phyloP scores from a whole-genome alignment of 1,284 basidiomycete genomes.

The Schizophyllum commune region DNA sequence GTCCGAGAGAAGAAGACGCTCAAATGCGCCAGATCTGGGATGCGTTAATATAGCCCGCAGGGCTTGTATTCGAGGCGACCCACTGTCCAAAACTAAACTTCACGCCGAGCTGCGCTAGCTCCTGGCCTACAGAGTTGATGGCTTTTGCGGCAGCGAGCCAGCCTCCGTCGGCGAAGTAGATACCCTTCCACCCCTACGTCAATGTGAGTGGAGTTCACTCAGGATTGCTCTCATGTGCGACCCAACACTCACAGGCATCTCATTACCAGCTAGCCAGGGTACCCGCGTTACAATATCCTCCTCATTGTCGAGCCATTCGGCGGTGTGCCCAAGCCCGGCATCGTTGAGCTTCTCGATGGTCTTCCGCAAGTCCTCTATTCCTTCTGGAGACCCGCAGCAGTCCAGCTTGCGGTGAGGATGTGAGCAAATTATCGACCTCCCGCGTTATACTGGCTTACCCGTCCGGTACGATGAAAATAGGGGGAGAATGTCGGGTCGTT shows the following conservation, averaged over 20 bases:
- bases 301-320: constrained; percentile 9
- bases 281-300: constrained; percentile 4
- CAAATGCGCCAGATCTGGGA: constrained; percentile 6
- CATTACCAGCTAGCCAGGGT: constrained; percentile 3
- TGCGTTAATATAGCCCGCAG: not conserved
- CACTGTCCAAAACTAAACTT: constrained; percentile 10
- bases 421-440: not conserved
- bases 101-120: constrained; percentile 4
- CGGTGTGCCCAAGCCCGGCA: constrained; percentile 6
- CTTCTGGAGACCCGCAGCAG: constrained; percentile 4
- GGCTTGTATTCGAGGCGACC: not conserved
- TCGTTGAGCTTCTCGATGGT: constrained; percentile 3
- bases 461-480: constrained; percentile 8
- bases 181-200: constrained; percentile 9
- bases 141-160: constrained; percentile 8
- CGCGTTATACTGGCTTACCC: constrained; percentile 1
- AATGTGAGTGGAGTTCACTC: not conserved
- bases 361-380: constrained; percentile 2
- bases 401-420: constrained; percentile 1
- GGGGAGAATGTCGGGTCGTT: constrained; percentile 5
- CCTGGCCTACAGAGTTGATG: constrained; percentile 5
- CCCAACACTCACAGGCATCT: constrained; percentile 2
- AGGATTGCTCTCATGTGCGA: not conserved
- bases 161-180: constrained; percentile 3
- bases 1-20: constrained; percentile 6